Percentiles rank a stretch among this genome's conserved stretches.
Evolutionary conservation across 2,329 filamentous ascomycete species (phyloP).

Genomic region (Aspergillus ibericus): DNA sequence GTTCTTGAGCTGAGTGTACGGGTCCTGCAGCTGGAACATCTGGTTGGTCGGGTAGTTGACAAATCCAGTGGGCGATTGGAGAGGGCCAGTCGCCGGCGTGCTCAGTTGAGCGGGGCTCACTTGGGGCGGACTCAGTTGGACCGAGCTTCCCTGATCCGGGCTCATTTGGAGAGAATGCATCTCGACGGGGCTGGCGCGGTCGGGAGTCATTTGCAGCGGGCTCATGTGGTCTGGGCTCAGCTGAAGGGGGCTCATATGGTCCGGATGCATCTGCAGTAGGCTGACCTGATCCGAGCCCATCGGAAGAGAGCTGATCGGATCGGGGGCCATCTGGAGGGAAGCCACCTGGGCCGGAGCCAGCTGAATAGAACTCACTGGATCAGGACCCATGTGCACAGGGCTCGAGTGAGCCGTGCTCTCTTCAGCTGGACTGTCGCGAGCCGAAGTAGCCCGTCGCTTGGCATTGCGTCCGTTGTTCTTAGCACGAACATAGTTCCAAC

Average conservation of each 20-base stretch:
- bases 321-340: not conserved
- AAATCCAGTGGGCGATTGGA: constrained; percentile 3
- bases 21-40: constrained; percentile 3
- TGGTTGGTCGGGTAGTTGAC: constrained; percentile 1
- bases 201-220: not conserved
- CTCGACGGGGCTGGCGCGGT: not conserved
- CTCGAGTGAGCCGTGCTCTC: not conserved
- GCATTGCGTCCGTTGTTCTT: constrained; percentile 77
- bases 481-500: constrained; percentile 85
- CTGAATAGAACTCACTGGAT: not conserved
- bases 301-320: not conserved
- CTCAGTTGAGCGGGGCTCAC: not conserved
- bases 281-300: not conserved
- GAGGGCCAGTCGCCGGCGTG: not conserved
- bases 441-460: constrained; percentile 10
- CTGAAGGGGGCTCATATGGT: constrained; percentile 2
- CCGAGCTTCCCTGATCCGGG: not conserved
- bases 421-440: constrained; percentile 6
- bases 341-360: constrained; percentile 4
- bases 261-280: not conserved
- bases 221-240: not conserved
- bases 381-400: not conserved
- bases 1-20: constrained; percentile 1
- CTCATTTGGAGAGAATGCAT: constrained; percentile 1
- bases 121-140: constrained; percentile 1